A percentile compares a stretch with the other conserved stretches of the same genome.
These are phyloP conservation scores for Lotmaria passim DNA, from an alignment of 208 protist species.

Conservation along the genomic window DNA sequence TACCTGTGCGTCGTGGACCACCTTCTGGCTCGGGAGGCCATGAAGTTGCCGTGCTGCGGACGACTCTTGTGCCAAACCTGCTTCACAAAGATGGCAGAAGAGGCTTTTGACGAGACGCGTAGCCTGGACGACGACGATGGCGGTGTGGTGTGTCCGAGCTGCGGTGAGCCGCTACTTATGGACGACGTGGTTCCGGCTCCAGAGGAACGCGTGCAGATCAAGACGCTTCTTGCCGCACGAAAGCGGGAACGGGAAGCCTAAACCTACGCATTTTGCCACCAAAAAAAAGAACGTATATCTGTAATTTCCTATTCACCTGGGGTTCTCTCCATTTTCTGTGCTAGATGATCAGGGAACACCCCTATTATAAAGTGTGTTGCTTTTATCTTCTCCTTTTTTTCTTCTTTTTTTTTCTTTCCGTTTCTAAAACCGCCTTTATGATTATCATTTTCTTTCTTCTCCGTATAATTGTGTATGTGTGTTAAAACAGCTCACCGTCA, in stretches of 20 bases:
- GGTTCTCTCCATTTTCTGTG: too few relatives aligned
- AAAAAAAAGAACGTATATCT: too few relatives aligned
- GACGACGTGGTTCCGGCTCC: constrained; percentile 65
- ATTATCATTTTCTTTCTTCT: too few relatives aligned
- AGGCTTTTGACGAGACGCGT: constrained; percentile 43
- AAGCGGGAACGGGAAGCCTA: constrained; percentile 32
- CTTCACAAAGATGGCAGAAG: constrained; percentile 65
- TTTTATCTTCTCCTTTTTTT: too few relatives aligned
- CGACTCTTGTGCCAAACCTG: constrained; percentile 65
- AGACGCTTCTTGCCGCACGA: constrained; percentile 19
- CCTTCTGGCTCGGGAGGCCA: constrained; percentile 61
- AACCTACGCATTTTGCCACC: background rate
- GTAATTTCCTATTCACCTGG: too few relatives aligned
- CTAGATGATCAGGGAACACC: too few relatives aligned
- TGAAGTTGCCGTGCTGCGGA: constrained; percentile 76
- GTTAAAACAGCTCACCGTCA: too few relatives aligned
- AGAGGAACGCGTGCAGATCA: constrained; percentile 67
- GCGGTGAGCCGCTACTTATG: constrained; percentile 69
- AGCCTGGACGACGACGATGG: constrained; percentile 36
- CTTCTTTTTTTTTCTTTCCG: too few relatives aligned
- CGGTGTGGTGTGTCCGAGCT: constrained; percentile 63
- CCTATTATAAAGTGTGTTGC: too few relatives aligned
- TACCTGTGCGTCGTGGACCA: constrained; percentile 55
- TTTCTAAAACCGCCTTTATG: too few relatives aligned
- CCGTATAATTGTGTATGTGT: too few relatives aligned